Conservation (phyloP, 73 alveolate species). For the Tetrahymena thermophila region DNA sequence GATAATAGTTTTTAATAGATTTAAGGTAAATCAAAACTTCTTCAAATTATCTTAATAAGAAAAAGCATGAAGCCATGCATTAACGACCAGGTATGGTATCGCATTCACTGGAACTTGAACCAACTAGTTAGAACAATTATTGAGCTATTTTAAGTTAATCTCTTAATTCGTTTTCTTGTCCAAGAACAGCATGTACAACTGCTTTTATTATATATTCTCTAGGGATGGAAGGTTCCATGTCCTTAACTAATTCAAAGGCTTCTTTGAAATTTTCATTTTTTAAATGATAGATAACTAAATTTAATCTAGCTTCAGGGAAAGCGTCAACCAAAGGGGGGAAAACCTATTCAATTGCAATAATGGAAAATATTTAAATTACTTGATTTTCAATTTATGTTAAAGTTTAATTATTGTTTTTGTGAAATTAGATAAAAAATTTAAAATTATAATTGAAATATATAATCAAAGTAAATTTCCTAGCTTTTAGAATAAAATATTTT, state of each 20-base stretch:
- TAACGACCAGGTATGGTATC: conserved; percentile 99
- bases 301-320: conserved; percentile 95
- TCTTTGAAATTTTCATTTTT: conserved; percentile 84
- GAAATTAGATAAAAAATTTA: too few relatives aligned
- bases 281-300: conserved; percentile 88
- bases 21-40: conserved; percentile 84
- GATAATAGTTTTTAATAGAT: conserved; percentile 78
- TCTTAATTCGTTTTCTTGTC: conserved; percentile 80
- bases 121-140: conserved; percentile 89
- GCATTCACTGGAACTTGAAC: conserved; percentile 96
- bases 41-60: conserved; percentile 69
- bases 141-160: conserved; percentile 93
- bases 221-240: conserved; percentile 93
- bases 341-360: conserved; percentile 40
- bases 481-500: too few relatives aligned
- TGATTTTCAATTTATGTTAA: background rate
- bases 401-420: too few relatives aligned
- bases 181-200: conserved; percentile 95
- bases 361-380: background rate
- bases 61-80: conserved; percentile 98
- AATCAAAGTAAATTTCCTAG: too few relatives aligned
- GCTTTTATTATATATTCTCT: conserved; percentile 95
- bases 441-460: too few relatives aligned
- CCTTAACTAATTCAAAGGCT: conserved; percentile 93
- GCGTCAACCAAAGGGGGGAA: conserved; percentile 93